Evolutionary conservation across 2,329 filamentous ascomycete species (phyloP), one percentile per base, ranked within the genome.

Genomic region (Exophiala lecanii-corni): DNA sequence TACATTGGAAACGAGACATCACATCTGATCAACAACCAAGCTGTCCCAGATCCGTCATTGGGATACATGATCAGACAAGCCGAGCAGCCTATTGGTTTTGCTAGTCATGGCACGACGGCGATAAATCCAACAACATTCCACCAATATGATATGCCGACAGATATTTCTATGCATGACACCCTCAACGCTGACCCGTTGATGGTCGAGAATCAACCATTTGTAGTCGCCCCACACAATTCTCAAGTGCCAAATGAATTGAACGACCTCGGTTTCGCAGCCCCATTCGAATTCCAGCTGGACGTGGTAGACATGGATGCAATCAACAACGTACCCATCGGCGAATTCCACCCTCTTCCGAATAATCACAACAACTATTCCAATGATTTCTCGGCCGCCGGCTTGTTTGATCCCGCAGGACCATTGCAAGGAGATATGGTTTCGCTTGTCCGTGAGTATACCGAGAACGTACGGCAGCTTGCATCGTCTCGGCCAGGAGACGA

Each of bases 301-400:
- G 19, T 47, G 12, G 44, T 47, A 21, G 48, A 51, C 13, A 28
- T 19, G 10, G 48, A 51, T 32, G 13, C 41, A 21, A 18, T 26
- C 35, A 9, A 21, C 33, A 9, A 20, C 39, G 18, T 9, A 36
- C 5, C 19, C 48, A 30, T 10, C 21, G 26, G 7, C 41, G 23
- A 31, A 19, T 4, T 10, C 21, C 3, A 31, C 23, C 9, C 18
- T 23, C 9, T 39, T 45, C 16, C 34, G 12, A 26, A 26, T 26
- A 12, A 7, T 26, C 23, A 26, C 7, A 6, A 26, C 12, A 12
- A 26, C 23, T 26, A 26, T 26, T 6, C 12, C 7, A 6, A 6
- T 12, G 7, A 26, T 12, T 26, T 26, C 23, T 26, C 12, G 6
- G 23, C 6, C 7, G 12, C 23, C 12, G 23, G 6, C 23, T 26